Conservation (phyloP, 2,329 filamentous ascomycete species). For the Sporothrix euskadiensis region DNA sequence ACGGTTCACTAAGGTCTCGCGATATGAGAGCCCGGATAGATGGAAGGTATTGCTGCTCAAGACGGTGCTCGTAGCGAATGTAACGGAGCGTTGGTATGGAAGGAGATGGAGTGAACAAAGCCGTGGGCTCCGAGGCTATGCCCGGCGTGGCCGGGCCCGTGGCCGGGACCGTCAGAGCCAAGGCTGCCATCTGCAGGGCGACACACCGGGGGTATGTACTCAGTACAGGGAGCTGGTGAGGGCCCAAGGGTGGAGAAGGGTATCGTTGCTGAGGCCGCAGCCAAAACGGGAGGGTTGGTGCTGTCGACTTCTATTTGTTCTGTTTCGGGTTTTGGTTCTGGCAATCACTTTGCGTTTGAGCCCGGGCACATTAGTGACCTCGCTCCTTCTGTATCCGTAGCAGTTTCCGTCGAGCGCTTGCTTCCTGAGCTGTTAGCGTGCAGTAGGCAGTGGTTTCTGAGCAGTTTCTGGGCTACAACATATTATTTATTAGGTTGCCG, state of each 20-base stretch:
- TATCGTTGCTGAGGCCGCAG: not conserved
- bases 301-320: not conserved
- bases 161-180: not conserved
- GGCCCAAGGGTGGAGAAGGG: not conserved
- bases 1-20: slow-evolving; percentile 94
- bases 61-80: slow-evolving; percentile 61
- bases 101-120: not conserved
- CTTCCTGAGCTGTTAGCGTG: not conserved
- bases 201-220: not conserved
- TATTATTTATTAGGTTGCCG: not conserved
- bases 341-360: not conserved
- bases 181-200: not conserved
- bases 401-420: not conserved
- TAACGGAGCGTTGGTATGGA: slow-evolving; percentile 50
- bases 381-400: not conserved
- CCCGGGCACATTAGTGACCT: not conserved
- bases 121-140: not conserved
- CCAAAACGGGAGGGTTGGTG: not conserved
- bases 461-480: not conserved
- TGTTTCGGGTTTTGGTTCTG: not conserved
- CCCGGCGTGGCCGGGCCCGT: too few relatives aligned
- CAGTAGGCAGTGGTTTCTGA: not conserved
- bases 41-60: slow-evolving; percentile 69
- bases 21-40: slow-evolving; percentile 91
- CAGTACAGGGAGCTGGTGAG: not conserved